Base-by-base conservation (phyloP, 495 filamentous ascomycete species). In the Polyplosphaeria fusca region DNA sequence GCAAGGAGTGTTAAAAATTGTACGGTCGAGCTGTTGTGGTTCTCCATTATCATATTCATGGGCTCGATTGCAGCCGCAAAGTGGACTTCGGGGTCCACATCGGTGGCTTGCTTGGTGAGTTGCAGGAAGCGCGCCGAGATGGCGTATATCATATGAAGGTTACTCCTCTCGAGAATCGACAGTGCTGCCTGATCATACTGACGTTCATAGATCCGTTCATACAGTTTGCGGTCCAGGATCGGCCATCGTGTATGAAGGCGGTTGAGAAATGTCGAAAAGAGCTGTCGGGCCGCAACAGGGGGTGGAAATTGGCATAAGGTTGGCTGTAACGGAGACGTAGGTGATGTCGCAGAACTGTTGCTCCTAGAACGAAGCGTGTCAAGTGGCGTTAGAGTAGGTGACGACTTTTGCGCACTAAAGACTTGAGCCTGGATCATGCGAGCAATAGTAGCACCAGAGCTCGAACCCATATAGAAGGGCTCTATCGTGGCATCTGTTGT, bases 161-260 rank as follows among this genome's bases (percentile, higher is more conserved):
- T 59, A 23, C 55, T 59, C 32, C 48, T 19, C 30, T 59, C 55
- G 2, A 47, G 38, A 2, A 52, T 47, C 7, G 55, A 28, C 23
- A 59, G 13, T 12, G 48, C 47, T n/a, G 30, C 47, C 27, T 52
- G 47, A 2, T 52, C 40, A 24, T 52, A 46, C 47, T 59, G 55
- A 35, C 32, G 26, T 37, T 52, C 28, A 22, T 30, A 52, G 16
- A 52, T 26, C n/a, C 26, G 11, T 13, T 51, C 48, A 22, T 59
- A 59, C 14, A 59, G 18, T 24, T 45, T 52, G 9, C 55, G 39
- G 30, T 59, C 55, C n/a, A 59, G 55, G 2, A 52, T 52, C 4
- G 47, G 55, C 55, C 55, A 59, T 25, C 55, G 40, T n/a, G 47
- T 59, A 41, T 59, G 55, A n/a, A 52, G 27, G 22, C 47, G 55